Base-by-base conservation (phyloP, 176 grass and related monocot genomes). In the Zea luxurians region DNA sequence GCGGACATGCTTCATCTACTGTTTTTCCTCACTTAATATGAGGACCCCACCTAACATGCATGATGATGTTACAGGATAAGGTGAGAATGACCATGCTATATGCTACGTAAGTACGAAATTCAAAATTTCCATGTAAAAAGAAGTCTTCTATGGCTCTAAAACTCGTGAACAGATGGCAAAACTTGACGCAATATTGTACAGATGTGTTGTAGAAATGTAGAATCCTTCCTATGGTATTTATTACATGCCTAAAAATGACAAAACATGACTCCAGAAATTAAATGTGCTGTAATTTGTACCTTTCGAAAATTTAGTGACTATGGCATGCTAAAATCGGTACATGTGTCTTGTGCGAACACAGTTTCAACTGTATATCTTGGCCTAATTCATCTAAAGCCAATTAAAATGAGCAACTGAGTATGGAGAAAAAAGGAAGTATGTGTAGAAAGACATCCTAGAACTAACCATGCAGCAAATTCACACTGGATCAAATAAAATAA, bases 301-400 rank as follows among this genome's bases (percentile, higher is more conserved):
- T 45, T 70, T 37, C 1, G 53, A 77, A 16, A 68, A 68, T 60
- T n/a, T 70, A 34, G 5, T 60, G 64, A 52, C 37, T 36, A 44
- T 61, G 73, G 10, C 12, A 41, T 43, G 18, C 44, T 43, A 68
- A 76, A 76, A 49, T 77, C 21, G 27, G 27, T 27, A 27, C 27
- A 27, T 27, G 27, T 27, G 27, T 62, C 42, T 38, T 37, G 12
- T 27, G 69, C 21, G 4, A 70, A 44, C 53, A 49, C 36, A 63
- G 20, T 49, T 37, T 27, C 40, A 67, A 59, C 21, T 49, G 57
- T 77, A 35, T 61, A 20, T 4, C 34, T 63, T 70, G 20, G 63
- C 27, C 77, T 35, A 10, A 45, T 48, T 75, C 8, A 60, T 45
- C 4, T 36, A n/a, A 81, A 81, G 71, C 18, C 69, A 47, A 62